Percentiles rank a stretch among this genome's conserved stretches.
These are phyloP conservation scores for Plantago ovata DNA, from an alignment of 257 asterid species.

Conservation along the genomic window DNA sequence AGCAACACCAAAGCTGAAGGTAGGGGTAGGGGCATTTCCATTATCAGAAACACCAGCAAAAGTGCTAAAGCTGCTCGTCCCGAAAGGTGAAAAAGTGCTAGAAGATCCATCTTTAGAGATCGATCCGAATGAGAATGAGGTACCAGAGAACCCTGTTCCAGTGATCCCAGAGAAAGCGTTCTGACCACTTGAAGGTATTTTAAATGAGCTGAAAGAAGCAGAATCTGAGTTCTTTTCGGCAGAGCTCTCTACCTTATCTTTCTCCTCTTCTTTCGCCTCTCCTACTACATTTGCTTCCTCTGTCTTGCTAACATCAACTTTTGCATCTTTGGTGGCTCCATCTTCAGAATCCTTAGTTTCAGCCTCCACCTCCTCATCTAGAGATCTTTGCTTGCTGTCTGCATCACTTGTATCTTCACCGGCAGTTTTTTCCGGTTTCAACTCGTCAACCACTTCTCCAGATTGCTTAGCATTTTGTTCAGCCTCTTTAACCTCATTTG, in stretches of 20 bases:
- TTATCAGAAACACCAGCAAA: slow-evolving; percentile 20
- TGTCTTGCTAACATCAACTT: slow-evolving; percentile 16
- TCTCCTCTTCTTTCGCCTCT: slow-evolving; percentile 24
- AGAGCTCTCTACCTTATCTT: slow-evolving; percentile 20
- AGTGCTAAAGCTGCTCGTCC: slow-evolving; percentile 31
- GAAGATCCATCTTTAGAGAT: slow-evolving; percentile 46
- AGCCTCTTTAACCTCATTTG: slow-evolving; percentile 25
- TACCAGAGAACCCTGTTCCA: slow-evolving; percentile 78
- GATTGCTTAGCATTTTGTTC: slow-evolving; percentile 22
- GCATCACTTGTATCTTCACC: slow-evolving; percentile 26
- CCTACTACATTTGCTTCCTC: neutral
- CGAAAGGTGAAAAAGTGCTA: slow-evolving; percentile 38
- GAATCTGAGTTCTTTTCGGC: slow-evolving; percentile 44
- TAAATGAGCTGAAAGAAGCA: slow-evolving; percentile 70
- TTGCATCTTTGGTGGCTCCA: slow-evolving; percentile 29
- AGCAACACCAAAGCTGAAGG: slow-evolving; percentile 48
- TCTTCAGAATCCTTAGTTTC: slow-evolving; percentile 26
- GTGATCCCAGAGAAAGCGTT: slow-evolving; percentile 88
- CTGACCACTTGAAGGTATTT: slow-evolving; percentile 68
- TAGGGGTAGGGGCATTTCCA: slow-evolving; percentile 43
- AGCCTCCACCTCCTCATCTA: slow-evolving; percentile 28
- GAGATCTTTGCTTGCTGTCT: slow-evolving; percentile 9
- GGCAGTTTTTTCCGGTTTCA: slow-evolving; percentile 20
- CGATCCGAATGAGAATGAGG: slow-evolving; percentile 79
- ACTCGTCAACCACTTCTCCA: slow-evolving; percentile 29